Base-by-base conservation (phyloP, 805 yeast genomes). In the Sugiyamaella chiloensis region DNA sequence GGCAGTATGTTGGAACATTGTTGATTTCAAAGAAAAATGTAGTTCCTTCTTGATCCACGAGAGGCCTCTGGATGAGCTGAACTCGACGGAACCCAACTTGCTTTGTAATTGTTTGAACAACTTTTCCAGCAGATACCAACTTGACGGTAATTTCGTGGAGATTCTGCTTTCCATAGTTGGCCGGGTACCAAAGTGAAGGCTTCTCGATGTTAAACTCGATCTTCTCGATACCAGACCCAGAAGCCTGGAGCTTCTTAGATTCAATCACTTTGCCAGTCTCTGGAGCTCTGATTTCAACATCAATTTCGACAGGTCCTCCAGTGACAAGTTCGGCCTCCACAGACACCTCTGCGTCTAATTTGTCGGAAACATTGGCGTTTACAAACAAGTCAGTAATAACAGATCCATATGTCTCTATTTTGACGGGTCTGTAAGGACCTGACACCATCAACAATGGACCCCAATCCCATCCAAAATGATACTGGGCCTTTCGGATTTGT, bases 401-500 rank as follows among this genome's bases (percentile, higher is more conserved):
- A 6, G 57, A 52, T 9, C 48, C 44, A 42, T 55, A 63, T 7
- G 53, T 48, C 21, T 62, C 57, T 31, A 72, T 52, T 20, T 48
- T 52, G 4, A 74, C 63, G 0, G 73, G 74, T 40, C 62, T 60
- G 47, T 65, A 73, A 1, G 74, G 74, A 8, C 79, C 79, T 56
- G 76, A 70, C 2, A 74, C 66, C 58, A 73, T 60, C 42, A 71
- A 57, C 2, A 63, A 47, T 5, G 76, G 62, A 16, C 80, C 80
- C 81, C 81, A 76, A 57, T 76, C 81, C 81, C 80, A 76, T 2
- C 81, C 81, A 54, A 65, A 76, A 51, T 75, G 78, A 54, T 75
- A 75, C 56, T 74, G 80, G 1, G 80, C 77, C 55, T 76, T 76
- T 52, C 81, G 63, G 14, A 71, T 68, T 44, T 73, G 69, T 46